Percentiles rank a stretch among this genome's conserved stretches.
Conservation (phyloP, 257 asterid genomes). For the Vinca minor region DNA sequence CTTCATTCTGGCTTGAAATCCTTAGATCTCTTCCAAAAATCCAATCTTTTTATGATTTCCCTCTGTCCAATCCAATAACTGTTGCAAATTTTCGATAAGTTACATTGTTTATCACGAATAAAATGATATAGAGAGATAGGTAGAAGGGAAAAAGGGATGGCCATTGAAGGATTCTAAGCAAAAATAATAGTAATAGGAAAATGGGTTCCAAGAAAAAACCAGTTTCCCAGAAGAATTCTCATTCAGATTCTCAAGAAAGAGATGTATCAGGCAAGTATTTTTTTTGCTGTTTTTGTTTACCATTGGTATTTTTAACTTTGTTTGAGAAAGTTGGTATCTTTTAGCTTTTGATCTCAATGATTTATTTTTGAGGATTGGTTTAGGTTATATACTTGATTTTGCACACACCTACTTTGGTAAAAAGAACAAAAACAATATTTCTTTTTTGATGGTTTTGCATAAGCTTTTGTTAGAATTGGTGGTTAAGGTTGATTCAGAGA, state of each 20-base stretch:
- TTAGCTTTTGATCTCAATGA: conserved; percentile 4
- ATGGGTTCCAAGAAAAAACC: conserved; percentile 26
- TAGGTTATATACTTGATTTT: background rate
- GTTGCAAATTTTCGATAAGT: background rate
- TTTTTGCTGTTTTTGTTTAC: background rate
- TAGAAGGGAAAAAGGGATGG: background rate
- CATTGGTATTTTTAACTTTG: background rate
- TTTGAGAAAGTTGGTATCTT: background rate
- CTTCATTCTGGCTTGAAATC: background rate
- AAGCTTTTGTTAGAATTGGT: background rate
- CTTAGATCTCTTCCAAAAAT: conserved; percentile 22
- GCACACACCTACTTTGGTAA: background rate
- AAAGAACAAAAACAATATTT: background rate
- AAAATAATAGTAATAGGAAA: background rate
- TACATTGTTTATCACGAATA: background rate
- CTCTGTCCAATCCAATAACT: conserved; percentile 15
- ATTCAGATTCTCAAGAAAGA: conserved; percentile 16
- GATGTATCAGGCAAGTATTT: conserved; percentile 28
- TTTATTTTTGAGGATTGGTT: conserved; percentile 4
- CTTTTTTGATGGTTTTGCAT: background rate
- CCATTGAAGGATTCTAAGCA: conserved; percentile 6
- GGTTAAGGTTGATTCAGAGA: background rate
- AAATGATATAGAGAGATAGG: background rate
- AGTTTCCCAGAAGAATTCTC: conserved; percentile 2
- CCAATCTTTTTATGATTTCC: conserved; percentile 11